phyloP scores from a whole-genome alignment of 2,329 filamentous ascomycete genomes.

The Chrysosporium queenslandicum region DNA sequence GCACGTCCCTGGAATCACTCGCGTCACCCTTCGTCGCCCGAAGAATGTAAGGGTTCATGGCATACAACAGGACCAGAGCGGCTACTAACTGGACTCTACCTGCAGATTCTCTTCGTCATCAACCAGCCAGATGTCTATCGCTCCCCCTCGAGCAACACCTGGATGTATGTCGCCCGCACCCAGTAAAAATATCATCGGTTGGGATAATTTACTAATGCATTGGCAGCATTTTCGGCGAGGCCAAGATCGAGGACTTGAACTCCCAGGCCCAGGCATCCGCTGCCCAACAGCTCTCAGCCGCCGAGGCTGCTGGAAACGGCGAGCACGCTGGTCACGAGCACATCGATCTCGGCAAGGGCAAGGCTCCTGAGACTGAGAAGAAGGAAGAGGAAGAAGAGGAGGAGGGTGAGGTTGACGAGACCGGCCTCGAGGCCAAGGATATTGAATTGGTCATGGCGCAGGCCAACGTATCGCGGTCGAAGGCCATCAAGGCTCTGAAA shows the following conservation, averaged over 20 bases:
- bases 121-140: constrained; percentile 99
- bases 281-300: constrained; percentile 83
- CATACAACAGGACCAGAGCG: neutral
- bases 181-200: neutral
- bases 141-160: constrained; percentile 98
- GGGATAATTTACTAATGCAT: constrained; percentile 18
- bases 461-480: constrained; percentile 92
- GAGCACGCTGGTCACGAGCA: constrained; percentile 54
- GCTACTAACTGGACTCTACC: constrained; percentile 11
- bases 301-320: constrained; percentile 54
- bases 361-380: constrained; percentile 50
- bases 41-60: constrained; percentile 83
- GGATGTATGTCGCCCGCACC: constrained; percentile 65
- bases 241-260: constrained; percentile 99
- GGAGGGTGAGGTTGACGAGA: constrained; percentile 88
- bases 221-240: constrained; percentile 91
- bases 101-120: constrained; percentile 96
- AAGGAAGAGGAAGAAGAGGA: constrained; percentile 79
- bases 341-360: constrained; percentile 50
- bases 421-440: constrained; percentile 94
- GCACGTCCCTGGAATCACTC: constrained; percentile 93
- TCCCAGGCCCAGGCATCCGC: constrained; percentile 93
- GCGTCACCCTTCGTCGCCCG: constrained; percentile 92
- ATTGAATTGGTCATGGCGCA: constrained; percentile 99
- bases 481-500: constrained; percentile 89